Conservation (phyloP, 2,329 filamentous ascomycete genomes). For the Xylariaceae sp. region DNA sequence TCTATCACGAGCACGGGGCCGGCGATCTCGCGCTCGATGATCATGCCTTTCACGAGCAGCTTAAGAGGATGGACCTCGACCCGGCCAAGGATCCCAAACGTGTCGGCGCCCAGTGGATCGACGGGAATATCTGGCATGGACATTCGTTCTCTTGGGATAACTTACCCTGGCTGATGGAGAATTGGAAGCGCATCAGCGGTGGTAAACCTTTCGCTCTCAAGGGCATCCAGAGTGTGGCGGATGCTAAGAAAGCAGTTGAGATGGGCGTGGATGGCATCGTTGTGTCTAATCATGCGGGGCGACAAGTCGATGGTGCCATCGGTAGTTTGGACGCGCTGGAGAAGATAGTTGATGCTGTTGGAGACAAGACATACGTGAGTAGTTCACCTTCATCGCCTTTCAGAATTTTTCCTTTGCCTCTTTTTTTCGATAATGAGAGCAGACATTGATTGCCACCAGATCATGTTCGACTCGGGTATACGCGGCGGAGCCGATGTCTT, state of each 20-base stretch:
- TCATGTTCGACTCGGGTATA: conserved; percentile 60
- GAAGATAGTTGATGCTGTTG: conserved; percentile 47
- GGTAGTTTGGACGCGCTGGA: conserved; percentile 58
- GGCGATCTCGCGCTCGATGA: conserved; percentile 54
- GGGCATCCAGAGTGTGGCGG: conserved; percentile 57
- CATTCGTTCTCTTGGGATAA: conserved; percentile 61
- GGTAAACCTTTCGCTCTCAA: conserved; percentile 59
- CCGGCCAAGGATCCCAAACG: conserved; percentile 40
- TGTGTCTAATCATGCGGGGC: conserved; percentile 54
- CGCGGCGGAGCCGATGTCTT: conserved; percentile 54
- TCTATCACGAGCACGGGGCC: conserved; percentile 57
- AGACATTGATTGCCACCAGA: conserved; percentile 37
- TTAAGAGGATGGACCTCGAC: conserved; percentile 51
- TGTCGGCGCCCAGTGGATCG: conserved; percentile 59
- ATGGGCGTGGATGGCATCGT: conserved; percentile 58
- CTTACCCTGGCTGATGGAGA: conserved; percentile 55
- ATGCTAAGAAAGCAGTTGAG: conserved; percentile 55
- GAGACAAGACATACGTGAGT: conserved; percentile 29
- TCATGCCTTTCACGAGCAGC: conserved; percentile 53
- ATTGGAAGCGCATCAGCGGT: conserved; percentile 55
- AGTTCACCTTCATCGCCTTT: too few relatives aligned
- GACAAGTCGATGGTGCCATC: conserved; percentile 59
- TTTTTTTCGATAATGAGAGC: not conserved
- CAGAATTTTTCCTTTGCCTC: conserved; percentile 6
- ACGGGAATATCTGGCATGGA: conserved; percentile 59